Evolutionary conservation across 2,329 filamentous ascomycete genomes (phyloP).

Genomic region (Leptographium procerum): DNA sequence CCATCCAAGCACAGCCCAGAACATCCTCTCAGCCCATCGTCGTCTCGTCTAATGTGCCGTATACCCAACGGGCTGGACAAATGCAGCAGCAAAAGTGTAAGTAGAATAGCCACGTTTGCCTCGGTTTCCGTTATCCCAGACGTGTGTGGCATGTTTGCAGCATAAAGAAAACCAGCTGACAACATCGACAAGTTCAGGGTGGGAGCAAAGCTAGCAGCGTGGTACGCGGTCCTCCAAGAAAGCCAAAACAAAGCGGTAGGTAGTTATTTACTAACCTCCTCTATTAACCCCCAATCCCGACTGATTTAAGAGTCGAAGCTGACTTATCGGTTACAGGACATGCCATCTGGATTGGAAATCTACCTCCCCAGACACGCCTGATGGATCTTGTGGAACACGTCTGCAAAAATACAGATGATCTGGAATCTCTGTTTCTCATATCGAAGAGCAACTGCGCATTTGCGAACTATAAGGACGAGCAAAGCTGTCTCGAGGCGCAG

Average conservation of each 20-base stretch:
- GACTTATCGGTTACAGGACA: conserved; percentile 44
- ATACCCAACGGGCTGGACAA: background rate
- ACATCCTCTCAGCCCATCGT: background rate
- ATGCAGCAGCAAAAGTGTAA: background rate
- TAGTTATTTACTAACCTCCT: background rate
- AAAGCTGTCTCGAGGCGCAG: conserved; percentile 64
- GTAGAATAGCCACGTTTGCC: background rate
- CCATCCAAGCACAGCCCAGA: background rate
- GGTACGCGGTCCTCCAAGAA: conserved; percentile 42
- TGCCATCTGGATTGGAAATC: conserved; percentile 91
- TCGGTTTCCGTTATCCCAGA: background rate
- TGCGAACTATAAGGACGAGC: conserved; percentile 82
- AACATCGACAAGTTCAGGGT: background rate
- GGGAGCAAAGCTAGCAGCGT: conserved; percentile 12
- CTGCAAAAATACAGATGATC: conserved; percentile 62
- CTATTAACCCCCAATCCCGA: background rate
- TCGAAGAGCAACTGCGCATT: conserved; percentile 97
- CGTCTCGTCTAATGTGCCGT: background rate
- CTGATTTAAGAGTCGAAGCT: background rate
- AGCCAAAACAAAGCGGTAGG: conserved; percentile 52
- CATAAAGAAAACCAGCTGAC: no score
- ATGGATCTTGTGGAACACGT: conserved; percentile 86
- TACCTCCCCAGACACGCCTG: conserved; percentile 72
- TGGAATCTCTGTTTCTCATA: conserved; percentile 87
- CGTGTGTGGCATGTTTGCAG: background rate